Evolutionary conservation across 164 flowering plant species (phyloP).

Genomic region (Sextonia rubra): DNA sequence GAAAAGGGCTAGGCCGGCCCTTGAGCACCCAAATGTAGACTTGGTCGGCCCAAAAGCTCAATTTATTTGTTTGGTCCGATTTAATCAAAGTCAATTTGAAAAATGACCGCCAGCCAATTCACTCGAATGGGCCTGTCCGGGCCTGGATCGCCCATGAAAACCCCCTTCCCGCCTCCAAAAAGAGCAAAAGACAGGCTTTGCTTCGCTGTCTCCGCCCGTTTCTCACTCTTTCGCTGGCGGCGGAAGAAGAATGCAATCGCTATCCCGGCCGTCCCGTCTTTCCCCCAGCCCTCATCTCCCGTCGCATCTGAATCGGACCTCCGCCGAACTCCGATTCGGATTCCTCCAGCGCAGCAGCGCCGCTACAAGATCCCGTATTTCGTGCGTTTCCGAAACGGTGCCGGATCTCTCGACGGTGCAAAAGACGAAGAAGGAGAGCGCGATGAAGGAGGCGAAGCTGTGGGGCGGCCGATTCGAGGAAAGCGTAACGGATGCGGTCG

Average conservation of each 20-base stretch:
- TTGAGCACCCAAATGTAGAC: no score
- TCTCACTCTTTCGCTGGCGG: background rate
- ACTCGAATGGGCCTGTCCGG: no score
- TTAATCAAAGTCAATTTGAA: no score
- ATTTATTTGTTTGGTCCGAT: no score
- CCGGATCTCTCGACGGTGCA: background rate
- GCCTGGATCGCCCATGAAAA: no score
- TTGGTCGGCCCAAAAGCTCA: no score
- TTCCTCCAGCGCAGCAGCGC: no score
- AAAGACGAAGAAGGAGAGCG: background rate
- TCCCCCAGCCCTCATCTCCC: background rate
- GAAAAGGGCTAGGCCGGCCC: no score
- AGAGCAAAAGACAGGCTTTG: no score
- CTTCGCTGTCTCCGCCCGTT: no score
- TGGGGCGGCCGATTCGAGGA: conserved; percentile 99
- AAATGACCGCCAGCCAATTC: no score
- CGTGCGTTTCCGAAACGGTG: background rate
- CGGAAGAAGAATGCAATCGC: background rate
- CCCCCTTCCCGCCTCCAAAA: no score
- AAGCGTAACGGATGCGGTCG: conserved; percentile 81
- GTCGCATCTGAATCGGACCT: background rate
- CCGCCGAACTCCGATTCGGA: background rate
- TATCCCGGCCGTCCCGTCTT: background rate
- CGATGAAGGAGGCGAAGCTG: conserved; percentile 69
- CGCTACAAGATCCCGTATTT: background rate